Base-by-base conservation (phyloP, 179 eudicot species). In the Silene noctiflora region DNA sequence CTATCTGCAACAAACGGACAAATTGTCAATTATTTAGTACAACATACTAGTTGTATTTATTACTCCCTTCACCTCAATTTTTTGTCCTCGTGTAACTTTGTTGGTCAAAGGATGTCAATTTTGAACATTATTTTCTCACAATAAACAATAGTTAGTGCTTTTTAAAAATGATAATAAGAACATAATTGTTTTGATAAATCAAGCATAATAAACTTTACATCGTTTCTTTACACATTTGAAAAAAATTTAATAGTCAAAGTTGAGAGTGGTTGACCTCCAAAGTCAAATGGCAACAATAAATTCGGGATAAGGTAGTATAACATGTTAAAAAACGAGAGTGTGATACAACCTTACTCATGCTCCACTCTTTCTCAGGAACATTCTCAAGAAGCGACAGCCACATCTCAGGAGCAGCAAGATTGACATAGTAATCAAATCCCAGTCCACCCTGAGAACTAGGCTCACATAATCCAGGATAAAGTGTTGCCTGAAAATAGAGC, bases 401-500 rank as follows among this genome's bases (percentile, higher is more conserved):
- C 96, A 93, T 86, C 74, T 96, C 96, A 24, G 98, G 80, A 75
- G 90, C 97, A 77, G 94, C 88, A 81, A 85, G 86, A 83, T 96
- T 91, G 72, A 90, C 98, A 81, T 81, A 96, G 82, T 91, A 96
- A 87, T 96, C 99, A 81, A 96, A 96, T 74, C 99, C 99, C 76
- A 96, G 81, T 81, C 99, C 99, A 79, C 98, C 99, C 83, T 90
- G 98, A 76, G 92, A 87, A 79, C 88, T 90, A 75, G 97, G 94
- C 83, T 96, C 99, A 71, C 90, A 90, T 35, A 93, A 80, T 77
- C 99, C 99, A 68, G 99, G 99, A 85, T 88, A 96, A 72, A 83
- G 84, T 68, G 98, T 91, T 75, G 81, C 93, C 99, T 96, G 84
- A 80, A 65, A 84, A 72, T 77, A 75, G 9, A 84, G 60, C 64